These are phyloP conservation scores for Termitomyces sp. DNA, from an alignment of 768 basidiomycete genomes.

Conservation along the genomic window DNA sequence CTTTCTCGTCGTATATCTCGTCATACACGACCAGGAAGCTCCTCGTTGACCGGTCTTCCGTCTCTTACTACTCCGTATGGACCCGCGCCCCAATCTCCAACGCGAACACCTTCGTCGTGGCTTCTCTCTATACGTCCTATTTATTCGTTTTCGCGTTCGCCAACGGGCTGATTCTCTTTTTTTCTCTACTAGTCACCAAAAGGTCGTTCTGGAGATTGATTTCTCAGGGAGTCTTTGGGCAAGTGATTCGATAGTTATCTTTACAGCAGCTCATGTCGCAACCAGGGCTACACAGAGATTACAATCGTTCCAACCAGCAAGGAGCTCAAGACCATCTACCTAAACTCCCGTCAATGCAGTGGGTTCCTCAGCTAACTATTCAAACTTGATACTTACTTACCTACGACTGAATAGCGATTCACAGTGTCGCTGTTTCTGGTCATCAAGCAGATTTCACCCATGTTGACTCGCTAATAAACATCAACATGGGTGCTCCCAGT, in stretches of 20 bases:
- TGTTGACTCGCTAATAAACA: slow-evolving; percentile 66
- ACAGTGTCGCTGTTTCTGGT: slow-evolving; percentile 67
- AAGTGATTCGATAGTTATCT: slow-evolving; percentile 21
- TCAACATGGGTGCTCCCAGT: slow-evolving; percentile 45
- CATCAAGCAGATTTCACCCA: slow-evolving; percentile 75
- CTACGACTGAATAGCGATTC: slow-evolving; percentile 45
- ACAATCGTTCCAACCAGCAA: slow-evolving; percentile 78
- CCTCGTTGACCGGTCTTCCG: slow-evolving; percentile 22
- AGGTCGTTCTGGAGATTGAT: slow-evolving; percentile 91
- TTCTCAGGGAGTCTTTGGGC: slow-evolving; percentile 86
- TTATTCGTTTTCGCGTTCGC: slow-evolving; percentile 19
- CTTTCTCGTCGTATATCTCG: slow-evolving; percentile 5
- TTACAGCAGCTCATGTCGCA: slow-evolving; percentile 16
- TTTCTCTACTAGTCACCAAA: slow-evolving; percentile 89
- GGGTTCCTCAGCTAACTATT: slow-evolving; percentile 25
- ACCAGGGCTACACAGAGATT: slow-evolving; percentile 89
- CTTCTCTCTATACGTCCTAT: slow-evolving; percentile 81
- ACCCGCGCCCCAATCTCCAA: slow-evolving; percentile 54
- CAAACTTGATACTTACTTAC: slow-evolving; percentile 12
- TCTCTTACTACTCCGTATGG: slow-evolving; percentile 29
- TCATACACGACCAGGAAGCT: slow-evolving; percentile 17
- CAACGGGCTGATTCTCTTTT: slow-evolving; percentile 36
- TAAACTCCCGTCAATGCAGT: slow-evolving; percentile 90
- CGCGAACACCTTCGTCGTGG: slow-evolving; percentile 79
- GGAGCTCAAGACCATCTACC: slow-evolving; percentile 76